Base-by-base conservation (phyloP, 257 asterid species). In the Nicotiana otophora region DNA sequence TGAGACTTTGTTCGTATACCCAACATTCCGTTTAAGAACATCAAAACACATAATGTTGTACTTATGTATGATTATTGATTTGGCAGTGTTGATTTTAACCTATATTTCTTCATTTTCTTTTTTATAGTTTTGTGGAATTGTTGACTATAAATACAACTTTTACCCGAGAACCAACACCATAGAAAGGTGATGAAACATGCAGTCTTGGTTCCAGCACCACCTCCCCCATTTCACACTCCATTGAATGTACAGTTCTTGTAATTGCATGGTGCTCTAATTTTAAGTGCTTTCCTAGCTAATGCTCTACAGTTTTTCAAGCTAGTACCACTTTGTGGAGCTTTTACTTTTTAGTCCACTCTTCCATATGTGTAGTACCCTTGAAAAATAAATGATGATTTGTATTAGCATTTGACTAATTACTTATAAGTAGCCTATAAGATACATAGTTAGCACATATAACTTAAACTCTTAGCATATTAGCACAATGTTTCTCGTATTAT, bases 141-240 rank as follows among this genome's bases (percentile, higher is more conserved):
- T 46, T 10, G 4, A 2, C 64, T 15, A 1, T 48, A 76, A 8
- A 10, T 8, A 60, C 10, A 7, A 1, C 0, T 3, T 3, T 80
- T 82, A 91, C 97, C 94, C 91, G 93, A 51, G 92, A 93, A 55
- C 96, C 97, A 86, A 92, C 87, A 77, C 89, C 94, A 66, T 88
- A 90, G 76, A 93, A 93, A 68, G 89, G 89, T 68, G 97, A 93
- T 70, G 97, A 92, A 77, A 89, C 93, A 60, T 91, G 92, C 62
- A 85, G 86, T 91, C 84, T 90, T 89, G 86, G 84, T 90, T 80
- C 94, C 97, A 82, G 87, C 94, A 15, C 96, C 96, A 83, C 96
- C 94, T 48, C 96, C 96, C 51, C 97, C 97, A 86, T 89, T 93
- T 96, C 97, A 93, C 64, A 90, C 85, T 20, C 93, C 97, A 30